Percentiles rank a stretch among this genome's conserved stretches.
phyloP scores from a whole-genome alignment of 2,329 filamentous ascomycete genomes.

The Parastagonospora nodorum region DNA sequence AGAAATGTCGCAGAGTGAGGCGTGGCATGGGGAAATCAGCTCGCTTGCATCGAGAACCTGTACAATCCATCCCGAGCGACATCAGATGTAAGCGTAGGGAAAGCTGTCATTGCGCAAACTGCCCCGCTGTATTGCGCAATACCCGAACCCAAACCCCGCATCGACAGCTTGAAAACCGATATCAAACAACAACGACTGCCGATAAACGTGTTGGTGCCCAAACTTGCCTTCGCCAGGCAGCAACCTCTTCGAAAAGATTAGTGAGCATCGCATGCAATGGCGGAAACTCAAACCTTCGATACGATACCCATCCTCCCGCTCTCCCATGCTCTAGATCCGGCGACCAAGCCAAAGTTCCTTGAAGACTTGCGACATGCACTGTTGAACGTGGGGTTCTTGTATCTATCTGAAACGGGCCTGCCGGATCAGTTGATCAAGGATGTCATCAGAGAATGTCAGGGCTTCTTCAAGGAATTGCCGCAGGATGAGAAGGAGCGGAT shows the following conservation, averaged over 20 bases:
- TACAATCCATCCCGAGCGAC: background rate
- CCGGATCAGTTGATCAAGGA: constrained; percentile 66
- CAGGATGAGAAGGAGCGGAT: constrained; percentile 72
- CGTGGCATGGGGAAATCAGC: no score
- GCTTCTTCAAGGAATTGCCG: constrained; percentile 75
- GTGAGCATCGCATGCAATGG: no score
- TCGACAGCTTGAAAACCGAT: background rate
- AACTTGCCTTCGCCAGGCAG: background rate
- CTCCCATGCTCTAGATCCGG: constrained; percentile 66
- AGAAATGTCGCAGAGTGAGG: no score
- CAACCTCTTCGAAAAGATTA: no score
- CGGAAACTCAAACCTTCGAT: constrained; percentile 60
- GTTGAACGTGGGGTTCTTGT: constrained; percentile 86
- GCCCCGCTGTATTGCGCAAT: constrained; percentile 24
- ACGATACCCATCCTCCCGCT: constrained; percentile 80
- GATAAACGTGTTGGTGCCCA: background rate
- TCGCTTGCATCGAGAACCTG: no score
- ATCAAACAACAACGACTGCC: background rate
- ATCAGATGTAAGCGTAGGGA: background rate
- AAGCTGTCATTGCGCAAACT: constrained; percentile 3
- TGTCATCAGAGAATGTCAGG: constrained; percentile 70
- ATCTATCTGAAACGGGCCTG: constrained; percentile 72
- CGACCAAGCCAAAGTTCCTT: constrained; percentile 76
- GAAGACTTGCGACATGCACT: constrained; percentile 73
- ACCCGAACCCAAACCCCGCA: background rate